Conservation (phyloP, 768 basidiomycete species). For the Hemileccinum impolitum region DNA sequence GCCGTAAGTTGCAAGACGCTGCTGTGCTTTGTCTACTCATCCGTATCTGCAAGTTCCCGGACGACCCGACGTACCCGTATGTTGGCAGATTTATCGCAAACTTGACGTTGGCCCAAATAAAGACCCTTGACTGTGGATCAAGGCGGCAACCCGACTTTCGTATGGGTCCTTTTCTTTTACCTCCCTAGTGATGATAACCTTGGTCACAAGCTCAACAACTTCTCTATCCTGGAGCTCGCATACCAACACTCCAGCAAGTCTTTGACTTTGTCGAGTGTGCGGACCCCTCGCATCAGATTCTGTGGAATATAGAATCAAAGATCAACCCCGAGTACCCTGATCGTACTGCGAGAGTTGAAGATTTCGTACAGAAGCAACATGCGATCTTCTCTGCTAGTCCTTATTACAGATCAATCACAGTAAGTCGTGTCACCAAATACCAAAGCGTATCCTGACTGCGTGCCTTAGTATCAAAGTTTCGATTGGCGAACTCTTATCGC, state of each 20-base stretch:
- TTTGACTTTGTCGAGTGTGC: conserved; percentile 76
- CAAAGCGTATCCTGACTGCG: background rate
- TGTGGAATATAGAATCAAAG: conserved; percentile 81
- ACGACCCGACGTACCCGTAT: conserved; percentile 66
- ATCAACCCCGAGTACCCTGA: conserved; percentile 54
- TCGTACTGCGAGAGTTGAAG: conserved; percentile 49
- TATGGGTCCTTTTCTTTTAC: conserved; percentile 32
- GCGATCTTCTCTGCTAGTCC: conserved; percentile 53
- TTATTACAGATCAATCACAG: conserved; percentile 64
- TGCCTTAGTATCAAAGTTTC: conserved; percentile 68
- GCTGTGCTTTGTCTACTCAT: background rate
- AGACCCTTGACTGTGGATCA: conserved; percentile 80
- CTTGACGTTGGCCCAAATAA: conserved; percentile 73
- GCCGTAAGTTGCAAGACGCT: conserved; percentile 39
- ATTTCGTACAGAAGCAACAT: conserved; percentile 63
- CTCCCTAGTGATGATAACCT: conserved; percentile 1
- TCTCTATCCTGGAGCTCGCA: conserved; percentile 62
- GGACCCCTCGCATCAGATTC: conserved; percentile 57
- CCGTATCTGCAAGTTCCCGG: conserved; percentile 38
- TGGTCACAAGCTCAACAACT: conserved; percentile 51
- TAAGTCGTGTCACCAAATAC: conserved; percentile 28
- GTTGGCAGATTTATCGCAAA: conserved; percentile 77
- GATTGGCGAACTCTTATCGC: conserved; percentile 74
- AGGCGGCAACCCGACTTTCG: conserved; percentile 55
- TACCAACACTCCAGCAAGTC: conserved; percentile 70